phyloP scores from a whole-genome alignment of 768 basidiomycete species.

The Boletus insuetus region DNA sequence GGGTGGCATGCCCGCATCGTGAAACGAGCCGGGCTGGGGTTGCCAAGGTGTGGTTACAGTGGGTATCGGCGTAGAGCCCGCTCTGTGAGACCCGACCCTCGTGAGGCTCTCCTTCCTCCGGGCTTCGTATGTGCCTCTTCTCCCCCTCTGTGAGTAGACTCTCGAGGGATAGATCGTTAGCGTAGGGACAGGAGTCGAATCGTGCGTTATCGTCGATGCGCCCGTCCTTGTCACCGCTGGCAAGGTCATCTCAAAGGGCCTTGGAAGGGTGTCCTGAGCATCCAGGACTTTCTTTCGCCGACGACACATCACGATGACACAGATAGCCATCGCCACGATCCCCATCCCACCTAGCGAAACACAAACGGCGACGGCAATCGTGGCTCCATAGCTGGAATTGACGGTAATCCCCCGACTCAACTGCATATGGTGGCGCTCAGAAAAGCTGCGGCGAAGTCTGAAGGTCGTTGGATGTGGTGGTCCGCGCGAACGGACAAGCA shows the following conservation, averaged over 20 bases:
- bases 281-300: constrained; percentile 10
- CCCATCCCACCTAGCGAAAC: constrained; percentile 21
- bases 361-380: constrained; percentile 16
- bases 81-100: not conserved
- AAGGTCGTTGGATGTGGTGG: not conserved
- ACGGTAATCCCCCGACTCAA: not conserved
- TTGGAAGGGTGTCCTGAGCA: constrained; percentile 26
- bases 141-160: not conserved
- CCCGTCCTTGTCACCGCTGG: constrained; percentile 6
- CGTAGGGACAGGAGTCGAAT: not conserved
- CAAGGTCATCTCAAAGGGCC: constrained; percentile 19
- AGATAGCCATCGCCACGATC: constrained; percentile 12
- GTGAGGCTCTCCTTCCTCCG: not conserved
- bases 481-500: not conserved
- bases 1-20: not conserved
- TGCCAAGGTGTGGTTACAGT: not conserved
- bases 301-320: constrained; percentile 17
- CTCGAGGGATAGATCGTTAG: constrained; percentile 1
- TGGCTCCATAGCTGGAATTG: constrained; percentile 2
- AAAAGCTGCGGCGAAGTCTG: not conserved
- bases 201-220: not conserved
- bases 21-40: not conserved
- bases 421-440: constrained; percentile 6
- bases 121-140: not conserved
- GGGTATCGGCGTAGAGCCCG: not conserved